Base-by-base conservation (phyloP, 169 alveolate species). In the Cryptosporidium tyzzeri region DNA sequence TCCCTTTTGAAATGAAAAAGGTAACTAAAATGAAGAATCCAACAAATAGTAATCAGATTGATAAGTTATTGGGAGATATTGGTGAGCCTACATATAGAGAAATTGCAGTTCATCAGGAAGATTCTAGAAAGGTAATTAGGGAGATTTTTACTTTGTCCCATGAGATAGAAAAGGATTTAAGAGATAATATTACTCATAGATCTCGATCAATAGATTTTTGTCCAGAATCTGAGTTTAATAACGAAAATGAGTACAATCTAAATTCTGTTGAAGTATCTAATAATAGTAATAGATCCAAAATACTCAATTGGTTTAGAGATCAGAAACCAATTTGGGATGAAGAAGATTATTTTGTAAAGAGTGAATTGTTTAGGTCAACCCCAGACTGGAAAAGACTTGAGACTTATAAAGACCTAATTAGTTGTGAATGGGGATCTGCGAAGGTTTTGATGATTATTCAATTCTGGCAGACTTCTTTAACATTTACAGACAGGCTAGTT, bases 381-480 rank as follows among this genome's bases (percentile, higher is more conserved):
- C 89, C 89, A 14, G 89, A 80, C 70, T 80, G 73, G 89, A 80
- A 50, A 48, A 65, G 26, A 29, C 51, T 80, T 18, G 45, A 59
- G 18, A 37, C 33, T 16, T 80, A 80, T 31, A 50, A 39, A 5
- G 59, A 59, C 48, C n/a, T 29, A 7, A 45, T 80, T 6, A 39
- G 80, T 62, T 80, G 89, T 39, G 75, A 41, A 18, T 80, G 89
- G 89, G 89, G 89, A 50, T 59, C 89, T 61, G 89, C 89, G 18
- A 62, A 26, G 39, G 89, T 80, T 12, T 35, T 80, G 21, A n/a
- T 80, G 41, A 14, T 80, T 26, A 65, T 80, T 1, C 89, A 80
- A 26, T 80, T 80, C 9, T 80, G 89, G 89, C 89, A 80, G 16
- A 65, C 69, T 21, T 65, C 89, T 3, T 55, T 80, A 10, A 59